Conservation (phyloP, 768 basidiomycete species). For the Amanita pallidorosea region DNA sequence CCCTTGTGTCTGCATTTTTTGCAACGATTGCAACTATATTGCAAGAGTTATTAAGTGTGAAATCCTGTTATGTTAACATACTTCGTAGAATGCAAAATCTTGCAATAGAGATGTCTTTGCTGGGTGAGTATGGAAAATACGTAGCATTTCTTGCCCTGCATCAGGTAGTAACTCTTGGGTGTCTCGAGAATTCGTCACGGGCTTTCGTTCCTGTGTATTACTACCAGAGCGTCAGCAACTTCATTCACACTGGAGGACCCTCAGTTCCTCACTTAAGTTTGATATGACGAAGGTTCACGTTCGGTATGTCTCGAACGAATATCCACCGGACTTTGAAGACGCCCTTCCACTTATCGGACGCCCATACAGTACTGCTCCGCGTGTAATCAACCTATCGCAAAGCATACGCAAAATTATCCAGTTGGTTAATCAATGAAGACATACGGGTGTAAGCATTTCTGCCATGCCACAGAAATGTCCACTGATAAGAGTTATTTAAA, state of each 20-base stretch:
- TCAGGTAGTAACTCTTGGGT: conserved; percentile 95
- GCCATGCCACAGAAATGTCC: conserved; percentile 99
- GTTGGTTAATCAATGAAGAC: background rate
- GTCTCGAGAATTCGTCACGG: conserved; percentile 96
- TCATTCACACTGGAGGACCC: background rate
- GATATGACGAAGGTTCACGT: conserved; percentile 82
- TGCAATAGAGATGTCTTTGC: conserved; percentile 89
- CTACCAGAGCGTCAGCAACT: conserved; percentile 23
- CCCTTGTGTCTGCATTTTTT: conserved; percentile 44
- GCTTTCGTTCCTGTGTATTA: conserved; percentile 97
- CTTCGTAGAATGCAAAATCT: conserved; percentile 90
- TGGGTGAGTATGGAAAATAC: conserved; percentile 90
- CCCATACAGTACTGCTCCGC: conserved; percentile 94
- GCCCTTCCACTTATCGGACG: conserved; percentile 99
- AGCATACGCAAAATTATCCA: background rate
- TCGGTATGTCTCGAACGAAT: conserved; percentile 92
- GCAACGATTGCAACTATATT: conserved; percentile 71
- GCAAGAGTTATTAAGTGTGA: background rate
- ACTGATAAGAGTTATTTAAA: conserved; percentile 23
- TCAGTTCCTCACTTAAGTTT: conserved; percentile 74
- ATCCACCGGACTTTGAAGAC: conserved; percentile 98
- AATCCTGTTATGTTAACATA: conserved; percentile 19
- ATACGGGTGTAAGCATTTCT: conserved; percentile 89
- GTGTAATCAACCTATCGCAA: conserved; percentile 73
- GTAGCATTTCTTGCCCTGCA: conserved; percentile 92